These are phyloP conservation scores for Scheffersomyces ergatensis DNA, from an alignment of 805 yeast species.

Conservation along the genomic window DNA sequence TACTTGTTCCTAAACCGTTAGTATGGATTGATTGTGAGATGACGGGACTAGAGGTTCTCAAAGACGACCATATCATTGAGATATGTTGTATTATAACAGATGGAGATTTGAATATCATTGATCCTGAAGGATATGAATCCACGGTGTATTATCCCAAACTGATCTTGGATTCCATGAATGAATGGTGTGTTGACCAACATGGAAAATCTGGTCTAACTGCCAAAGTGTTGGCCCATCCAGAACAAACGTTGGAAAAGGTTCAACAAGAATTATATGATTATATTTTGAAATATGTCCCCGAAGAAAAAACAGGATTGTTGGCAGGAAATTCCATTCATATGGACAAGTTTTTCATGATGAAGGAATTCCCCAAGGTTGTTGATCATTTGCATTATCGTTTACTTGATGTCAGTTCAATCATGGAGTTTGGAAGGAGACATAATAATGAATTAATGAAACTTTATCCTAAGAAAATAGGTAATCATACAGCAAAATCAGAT, in stretches of 20 bases:
- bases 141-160: slow-evolving; percentile 68
- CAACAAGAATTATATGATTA: slow-evolving; percentile 64
- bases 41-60: slow-evolving; percentile 86
- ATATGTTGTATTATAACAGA: slow-evolving; percentile 90
- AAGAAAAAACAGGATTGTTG: slow-evolving; percentile 58
- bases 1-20: slow-evolving; percentile 42
- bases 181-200: slow-evolving; percentile 87
- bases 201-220: slow-evolving; percentile 71
- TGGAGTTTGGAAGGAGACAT: slow-evolving; percentile 78
- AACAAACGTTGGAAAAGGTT: slow-evolving; percentile 56
- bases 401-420: slow-evolving; percentile 84
- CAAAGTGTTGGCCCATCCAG: slow-evolving; percentile 57
- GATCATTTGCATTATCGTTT: slow-evolving; percentile 68
- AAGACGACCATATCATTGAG: slow-evolving; percentile 81
- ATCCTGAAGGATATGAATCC: slow-evolving; percentile 72
- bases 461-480: slow-evolving; percentile 61
- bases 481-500: slow-evolving; percentile 87
- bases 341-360: slow-evolving; percentile 81
- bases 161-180: slow-evolving; percentile 70
- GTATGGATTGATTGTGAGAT: slow-evolving; percentile 99
- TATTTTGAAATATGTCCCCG: slow-evolving; percentile 52
- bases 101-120: slow-evolving; percentile 68
- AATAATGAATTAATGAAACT: slow-evolving; percentile 58
- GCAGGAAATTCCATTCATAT: slow-evolving; percentile 94
- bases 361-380: slow-evolving; percentile 77